Conservation (phyloP, 257 asterid genomes). For the Petrea volubilis region DNA sequence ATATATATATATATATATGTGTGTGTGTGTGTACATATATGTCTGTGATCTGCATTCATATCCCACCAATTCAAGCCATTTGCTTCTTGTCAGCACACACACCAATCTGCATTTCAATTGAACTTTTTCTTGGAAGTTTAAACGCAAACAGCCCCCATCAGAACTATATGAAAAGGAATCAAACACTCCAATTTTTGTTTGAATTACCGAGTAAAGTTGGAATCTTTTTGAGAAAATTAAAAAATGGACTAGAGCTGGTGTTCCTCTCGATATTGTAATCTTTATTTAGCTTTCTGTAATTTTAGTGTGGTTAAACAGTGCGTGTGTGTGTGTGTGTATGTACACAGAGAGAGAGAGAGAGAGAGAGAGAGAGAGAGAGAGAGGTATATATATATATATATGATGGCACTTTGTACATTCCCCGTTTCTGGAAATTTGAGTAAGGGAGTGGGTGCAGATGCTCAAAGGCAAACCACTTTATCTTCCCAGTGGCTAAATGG, state of each 20-base stretch:
- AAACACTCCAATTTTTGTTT: not conserved
- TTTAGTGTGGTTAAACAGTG: not conserved
- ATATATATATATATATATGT: too few species aligned
- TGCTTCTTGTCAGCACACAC: not conserved
- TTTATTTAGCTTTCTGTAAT: not conserved
- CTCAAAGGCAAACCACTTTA: constrained; percentile 31
- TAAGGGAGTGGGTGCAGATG: constrained; percentile 37
- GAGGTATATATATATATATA: too few species aligned
- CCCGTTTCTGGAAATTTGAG: constrained; percentile 43
- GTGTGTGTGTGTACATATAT: too few species aligned
- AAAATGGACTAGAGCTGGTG: not conserved
- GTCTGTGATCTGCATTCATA: not conserved
- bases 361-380: too few species aligned
- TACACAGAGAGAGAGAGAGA: too few species aligned
- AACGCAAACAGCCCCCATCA: constrained; percentile 5
- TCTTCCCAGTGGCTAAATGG: constrained; percentile 37
- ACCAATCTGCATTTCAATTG: not conserved
- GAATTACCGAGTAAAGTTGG: constrained; percentile 3
- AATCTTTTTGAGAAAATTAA: not conserved
- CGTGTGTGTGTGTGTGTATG: too few species aligned
- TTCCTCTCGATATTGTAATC: constrained; percentile 4
- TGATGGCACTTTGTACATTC: constrained; percentile 42
- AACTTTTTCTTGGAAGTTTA: not conserved
- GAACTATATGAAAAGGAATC: not conserved
- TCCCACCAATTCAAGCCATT: not conserved